Base-by-base conservation (phyloP, 208 protist species). In the Leishmania arabica region DNA sequence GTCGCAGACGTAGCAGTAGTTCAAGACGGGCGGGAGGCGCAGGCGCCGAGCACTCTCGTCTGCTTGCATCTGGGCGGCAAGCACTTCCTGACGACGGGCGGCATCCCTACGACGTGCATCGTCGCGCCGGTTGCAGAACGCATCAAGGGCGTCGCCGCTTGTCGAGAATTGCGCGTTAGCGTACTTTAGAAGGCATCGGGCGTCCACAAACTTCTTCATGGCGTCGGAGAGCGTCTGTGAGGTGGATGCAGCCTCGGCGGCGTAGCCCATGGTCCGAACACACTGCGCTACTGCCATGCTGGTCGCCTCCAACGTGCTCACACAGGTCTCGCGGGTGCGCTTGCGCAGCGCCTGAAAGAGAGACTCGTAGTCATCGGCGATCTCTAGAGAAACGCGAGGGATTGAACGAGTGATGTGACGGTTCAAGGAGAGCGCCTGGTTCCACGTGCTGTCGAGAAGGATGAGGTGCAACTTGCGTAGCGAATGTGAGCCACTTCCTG, bases 1-100 rank as follows among this genome's bases (percentile, higher is more conserved):
- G 60, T 97, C 90, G 77, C 93, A 97, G 54, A 75, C 86, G 84
- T 95, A 94, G 84, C 93, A 97, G 84, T 97, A 97, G 80, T 95
- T 97, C 69, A 91, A 74, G 27, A 97, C 89, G 0, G 93, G 93
- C n/a, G 93, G 91, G 27, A 87, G 83, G 21, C 92, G 82, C 37
- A 92, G 53, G 3, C 60, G 77, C 8, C 80, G 85, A 17, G 87
- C 80, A 19, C 65, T 75, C 40, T 45, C 73, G 68, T 91, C 87
- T 21, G 42, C 77, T 56, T 81, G 62, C 56, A 89, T 86, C 77
- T 78, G 78, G 2, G 60, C 47, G 21, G 75, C 51, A 31, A 92
- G 54, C 31, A 77, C 40, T 19, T 70, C 56, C 53, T 88, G 77
- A 17, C 91, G 87, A 9, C 83, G 76, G 34, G 84, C 65, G 24